phyloP scores from a whole-genome alignment of 106 monocot genomes.

The Dioscorea alata region DNA sequence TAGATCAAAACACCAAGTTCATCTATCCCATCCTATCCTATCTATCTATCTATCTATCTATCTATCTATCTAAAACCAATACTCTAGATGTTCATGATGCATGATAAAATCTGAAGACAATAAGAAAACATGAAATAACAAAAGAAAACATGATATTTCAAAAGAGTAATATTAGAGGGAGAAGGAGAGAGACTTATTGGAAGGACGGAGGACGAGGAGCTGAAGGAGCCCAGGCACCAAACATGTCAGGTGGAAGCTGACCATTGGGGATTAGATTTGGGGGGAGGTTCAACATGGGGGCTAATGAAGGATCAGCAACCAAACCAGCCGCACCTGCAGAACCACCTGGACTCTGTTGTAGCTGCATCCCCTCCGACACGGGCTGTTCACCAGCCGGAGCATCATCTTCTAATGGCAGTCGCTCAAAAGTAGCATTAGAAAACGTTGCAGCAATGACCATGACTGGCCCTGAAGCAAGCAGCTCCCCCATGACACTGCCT shows the following conservation, averaged over 20 bases:
- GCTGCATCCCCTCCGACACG: background rate
- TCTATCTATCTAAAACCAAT: background rate
- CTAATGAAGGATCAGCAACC: background rate
- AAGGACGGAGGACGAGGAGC: slow-evolving; percentile 5
- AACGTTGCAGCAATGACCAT: slow-evolving; percentile 11
- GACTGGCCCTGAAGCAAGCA: slow-evolving; percentile 4
- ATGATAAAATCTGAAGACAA: too few species aligned
- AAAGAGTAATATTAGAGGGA: background rate
- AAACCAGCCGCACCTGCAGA: background rate
- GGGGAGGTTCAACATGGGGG: slow-evolving; percentile 1
- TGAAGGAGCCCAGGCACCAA: slow-evolving; percentile 4
- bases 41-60: background rate
- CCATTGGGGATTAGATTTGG: slow-evolving; percentile 7
- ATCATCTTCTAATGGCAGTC: slow-evolving; percentile 5
- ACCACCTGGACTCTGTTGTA: background rate
- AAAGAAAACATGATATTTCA: background rate
- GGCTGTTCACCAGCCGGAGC: background rate
- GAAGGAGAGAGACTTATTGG: slow-evolving; percentile 5
- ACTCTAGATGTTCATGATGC: background rate
- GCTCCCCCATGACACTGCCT: slow-evolving; percentile 7
- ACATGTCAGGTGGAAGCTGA: slow-evolving; percentile 4
- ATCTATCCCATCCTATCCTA: too few species aligned
- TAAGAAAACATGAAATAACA: background rate
- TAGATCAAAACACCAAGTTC: background rate
- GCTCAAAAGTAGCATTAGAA: slow-evolving; percentile 5